Percentiles rank a stretch among this genome's conserved stretches.
phyloP scores from a whole-genome alignment of 2,329 filamentous ascomycete species.

The Neofusicoccum sp. region DNA sequence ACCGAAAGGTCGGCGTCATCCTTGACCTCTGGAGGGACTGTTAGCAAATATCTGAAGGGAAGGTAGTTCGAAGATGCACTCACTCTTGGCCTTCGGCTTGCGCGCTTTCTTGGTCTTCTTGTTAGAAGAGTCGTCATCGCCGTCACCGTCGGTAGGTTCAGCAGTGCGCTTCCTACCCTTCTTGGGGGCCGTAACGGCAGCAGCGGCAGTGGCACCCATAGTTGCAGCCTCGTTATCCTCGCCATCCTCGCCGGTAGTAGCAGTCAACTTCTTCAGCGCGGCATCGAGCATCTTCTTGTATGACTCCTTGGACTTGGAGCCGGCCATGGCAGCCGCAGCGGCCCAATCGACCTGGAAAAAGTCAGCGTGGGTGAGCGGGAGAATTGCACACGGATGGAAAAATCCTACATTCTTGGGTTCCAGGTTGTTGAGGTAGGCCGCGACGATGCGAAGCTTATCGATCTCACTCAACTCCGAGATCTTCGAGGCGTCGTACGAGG shows the following conservation, averaged over 20 bases:
- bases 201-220: background rate
- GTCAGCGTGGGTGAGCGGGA: background rate
- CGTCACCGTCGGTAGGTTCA: background rate
- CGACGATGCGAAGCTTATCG: constrained; percentile 8
- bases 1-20: no score
- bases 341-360: constrained; percentile 2
- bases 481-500: background rate
- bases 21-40: background rate
- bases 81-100: constrained; percentile 10
- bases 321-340: background rate
- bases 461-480: background rate
- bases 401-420: constrained; percentile 9
- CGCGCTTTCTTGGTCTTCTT: background rate
- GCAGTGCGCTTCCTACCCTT: constrained; percentile 9
- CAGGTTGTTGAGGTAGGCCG: background rate
- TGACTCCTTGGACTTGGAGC: constrained; percentile 1
- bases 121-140: background rate
- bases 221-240: background rate
- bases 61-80: background rate
- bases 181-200: background rate
- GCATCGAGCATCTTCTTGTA: constrained; percentile 6
- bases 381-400: no score
- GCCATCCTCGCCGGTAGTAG: background rate
- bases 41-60: no score
- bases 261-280: background rate